Evolutionary conservation across 1,139 yeast genomes (phyloP).

Genomic region (Candida sp.): DNA sequence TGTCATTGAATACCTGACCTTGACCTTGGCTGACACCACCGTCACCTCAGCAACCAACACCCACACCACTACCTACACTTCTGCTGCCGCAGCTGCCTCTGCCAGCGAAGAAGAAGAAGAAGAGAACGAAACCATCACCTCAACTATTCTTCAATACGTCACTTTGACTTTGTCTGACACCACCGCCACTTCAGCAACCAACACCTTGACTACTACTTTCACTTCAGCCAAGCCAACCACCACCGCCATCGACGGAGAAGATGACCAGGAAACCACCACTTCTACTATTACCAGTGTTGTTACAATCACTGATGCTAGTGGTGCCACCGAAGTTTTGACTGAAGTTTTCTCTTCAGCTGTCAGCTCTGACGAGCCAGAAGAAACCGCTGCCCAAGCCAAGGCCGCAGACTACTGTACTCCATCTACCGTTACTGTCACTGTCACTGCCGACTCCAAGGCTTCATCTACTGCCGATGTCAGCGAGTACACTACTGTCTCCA

Average conservation of each 20-base stretch:
- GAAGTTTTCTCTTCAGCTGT: slow-evolving; percentile 6
- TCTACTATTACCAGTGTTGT: slow-evolving; percentile 20
- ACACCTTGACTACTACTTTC: slow-evolving; percentile 20
- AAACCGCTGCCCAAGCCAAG: slow-evolving; percentile 13
- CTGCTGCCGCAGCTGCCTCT: slow-evolving; percentile 13
- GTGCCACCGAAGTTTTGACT: slow-evolving; percentile 13
- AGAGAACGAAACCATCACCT: slow-evolving; percentile 21
- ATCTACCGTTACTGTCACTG: slow-evolving; percentile 41
- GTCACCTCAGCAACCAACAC: slow-evolving; percentile 23
- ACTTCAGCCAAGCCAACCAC: slow-evolving; percentile 10
- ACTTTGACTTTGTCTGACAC: slow-evolving; percentile 25
- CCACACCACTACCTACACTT: slow-evolving; percentile 16
- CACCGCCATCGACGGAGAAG: slow-evolving; percentile 2
- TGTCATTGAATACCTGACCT: slow-evolving; percentile 24
- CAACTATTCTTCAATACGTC: slow-evolving; percentile 27
- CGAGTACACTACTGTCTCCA: slow-evolving; percentile 26
- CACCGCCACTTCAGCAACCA: slow-evolving; percentile 21
- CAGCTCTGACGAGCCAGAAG: neutral
- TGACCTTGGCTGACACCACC: slow-evolving; percentile 22
- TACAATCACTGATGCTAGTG: slow-evolving; percentile 25
- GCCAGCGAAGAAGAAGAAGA: slow-evolving; percentile 15
- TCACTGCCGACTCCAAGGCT: slow-evolving; percentile 17
- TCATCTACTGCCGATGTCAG: slow-evolving; percentile 16
- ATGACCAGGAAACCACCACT: slow-evolving; percentile 19
- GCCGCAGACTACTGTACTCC: slow-evolving; percentile 24